Conservation (phyloP, 352 stramenopile genomes). For the Phytophthora nicotianae region DNA sequence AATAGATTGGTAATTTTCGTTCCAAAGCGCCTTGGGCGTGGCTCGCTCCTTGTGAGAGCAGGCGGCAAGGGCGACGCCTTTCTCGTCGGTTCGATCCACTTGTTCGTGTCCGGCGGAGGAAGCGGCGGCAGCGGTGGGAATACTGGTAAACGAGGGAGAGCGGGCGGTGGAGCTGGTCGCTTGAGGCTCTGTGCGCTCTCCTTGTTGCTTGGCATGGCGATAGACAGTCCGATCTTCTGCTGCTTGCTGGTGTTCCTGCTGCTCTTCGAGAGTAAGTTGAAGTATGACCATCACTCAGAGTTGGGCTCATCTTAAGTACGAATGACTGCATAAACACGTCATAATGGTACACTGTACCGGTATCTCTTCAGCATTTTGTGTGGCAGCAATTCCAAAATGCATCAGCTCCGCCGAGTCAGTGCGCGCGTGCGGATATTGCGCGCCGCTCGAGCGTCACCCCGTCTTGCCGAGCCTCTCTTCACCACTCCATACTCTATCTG, state of each 20-base stretch:
- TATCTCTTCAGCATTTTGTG: neutral
- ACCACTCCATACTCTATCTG: neutral
- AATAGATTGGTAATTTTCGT: conserved; percentile 17
- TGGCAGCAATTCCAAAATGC: conserved; percentile 14
- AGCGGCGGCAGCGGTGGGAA: conserved; percentile 30
- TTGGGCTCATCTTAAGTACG: conserved; percentile 11
- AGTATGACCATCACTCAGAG: conserved; percentile 31
- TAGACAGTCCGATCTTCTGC: conserved; percentile 1
- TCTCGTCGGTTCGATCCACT: conserved; percentile 6
- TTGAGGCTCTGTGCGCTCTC: conserved; percentile 5
- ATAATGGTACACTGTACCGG: conserved; percentile 25
- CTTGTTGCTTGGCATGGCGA: conserved; percentile 22
- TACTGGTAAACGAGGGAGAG: neutral
- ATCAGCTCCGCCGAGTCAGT: conserved; percentile 11
- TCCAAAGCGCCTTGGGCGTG: conserved; percentile 15
- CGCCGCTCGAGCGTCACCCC: neutral
- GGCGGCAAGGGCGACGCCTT: neutral
- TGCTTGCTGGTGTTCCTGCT: neutral
- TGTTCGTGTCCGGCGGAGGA: conserved; percentile 24
- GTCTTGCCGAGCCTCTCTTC: neutral
- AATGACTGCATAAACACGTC: neutral
- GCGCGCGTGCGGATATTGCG: conserved; percentile 21
- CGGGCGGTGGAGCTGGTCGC: neutral
- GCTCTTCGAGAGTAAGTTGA: conserved; percentile 17
- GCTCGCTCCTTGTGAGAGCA: conserved; percentile 3